phyloP scores from a whole-genome alignment of 352 stramenopile species.

The Phytophthora nicotianae region DNA sequence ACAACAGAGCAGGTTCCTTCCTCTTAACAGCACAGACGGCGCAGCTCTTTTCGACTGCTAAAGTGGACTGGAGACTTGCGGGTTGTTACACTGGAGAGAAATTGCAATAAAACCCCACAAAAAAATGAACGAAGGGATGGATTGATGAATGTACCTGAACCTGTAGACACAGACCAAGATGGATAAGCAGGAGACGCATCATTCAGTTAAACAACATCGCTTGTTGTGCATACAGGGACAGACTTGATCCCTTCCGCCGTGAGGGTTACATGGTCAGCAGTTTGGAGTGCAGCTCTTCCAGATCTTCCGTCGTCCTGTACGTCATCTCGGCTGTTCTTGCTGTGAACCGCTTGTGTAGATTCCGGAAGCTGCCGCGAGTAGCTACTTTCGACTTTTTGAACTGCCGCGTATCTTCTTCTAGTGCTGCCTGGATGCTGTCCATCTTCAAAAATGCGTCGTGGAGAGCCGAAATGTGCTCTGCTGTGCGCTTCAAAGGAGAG shows the following conservation, averaged over 20 bases:
- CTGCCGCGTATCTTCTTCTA: constrained; percentile 54
- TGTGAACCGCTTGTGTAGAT: constrained; percentile 59
- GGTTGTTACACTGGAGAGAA: constrained; percentile 7
- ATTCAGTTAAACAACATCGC: constrained; percentile 17
- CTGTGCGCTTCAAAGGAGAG: constrained; percentile 50
- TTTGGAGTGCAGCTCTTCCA: constrained; percentile 55
- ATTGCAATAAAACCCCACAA: constrained; percentile 23
- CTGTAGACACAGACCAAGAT: neutral
- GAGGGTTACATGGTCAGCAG: constrained; percentile 40
- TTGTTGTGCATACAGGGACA: constrained; percentile 32
- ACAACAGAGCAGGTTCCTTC: constrained; percentile 17
- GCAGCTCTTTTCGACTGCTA: constrained; percentile 3
- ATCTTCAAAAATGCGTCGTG: constrained; percentile 56
- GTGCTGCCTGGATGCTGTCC: constrained; percentile 42
- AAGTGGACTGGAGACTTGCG: neutral
- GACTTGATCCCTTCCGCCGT: neutral
- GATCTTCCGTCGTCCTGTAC: constrained; percentile 60
- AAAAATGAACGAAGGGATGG: constrained; percentile 25
- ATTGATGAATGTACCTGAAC: constrained; percentile 25
- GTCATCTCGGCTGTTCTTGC: constrained; percentile 49
- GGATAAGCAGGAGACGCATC: constrained; percentile 1
- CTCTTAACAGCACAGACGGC: constrained; percentile 10
- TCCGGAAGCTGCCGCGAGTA: constrained; percentile 51
- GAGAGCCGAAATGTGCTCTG: constrained; percentile 47
- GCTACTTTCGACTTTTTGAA: constrained; percentile 64